Evolutionary conservation across 2,329 filamentous ascomycete species (phyloP).

Genomic region (Claviceps purpurea): DNA sequence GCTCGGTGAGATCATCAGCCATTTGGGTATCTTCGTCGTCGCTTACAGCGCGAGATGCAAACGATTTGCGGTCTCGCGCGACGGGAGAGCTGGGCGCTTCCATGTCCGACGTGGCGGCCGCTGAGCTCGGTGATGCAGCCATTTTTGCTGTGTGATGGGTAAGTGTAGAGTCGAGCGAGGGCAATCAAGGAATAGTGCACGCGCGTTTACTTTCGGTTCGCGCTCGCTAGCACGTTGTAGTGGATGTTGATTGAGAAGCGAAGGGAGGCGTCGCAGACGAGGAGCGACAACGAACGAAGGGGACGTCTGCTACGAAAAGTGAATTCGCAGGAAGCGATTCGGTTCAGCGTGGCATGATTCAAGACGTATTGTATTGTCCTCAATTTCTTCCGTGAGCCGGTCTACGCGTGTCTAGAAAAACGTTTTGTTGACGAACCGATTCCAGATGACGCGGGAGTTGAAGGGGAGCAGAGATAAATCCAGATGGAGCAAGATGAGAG

Average conservation of each 20-base stretch:
- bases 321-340: constrained; percentile 3
- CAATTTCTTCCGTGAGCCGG: background rate
- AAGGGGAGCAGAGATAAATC: background rate
- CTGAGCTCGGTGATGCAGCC: constrained; percentile 27
- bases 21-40: constrained; percentile 35
- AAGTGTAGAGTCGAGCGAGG: background rate
- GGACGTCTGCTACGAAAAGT: background rate
- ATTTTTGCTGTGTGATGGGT: constrained; percentile 12
- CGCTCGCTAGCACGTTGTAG: background rate
- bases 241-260: constrained; percentile 2
- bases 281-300: background rate
- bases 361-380: background rate
- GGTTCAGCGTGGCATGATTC: constrained; percentile 10
- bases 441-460: background rate
- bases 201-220: background rate
- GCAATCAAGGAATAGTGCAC: background rate
- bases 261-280: background rate
- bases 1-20: constrained; percentile 30
- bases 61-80: constrained; percentile 30
- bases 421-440: background rate
- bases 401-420: background rate
- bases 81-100: constrained; percentile 34
- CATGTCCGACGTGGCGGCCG: constrained; percentile 29
- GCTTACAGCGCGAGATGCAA: constrained; percentile 28
- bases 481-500: no score